Evolutionary conservation across 805 yeast species (phyloP).

Genomic region (Metschnikowia orientalis): DNA sequence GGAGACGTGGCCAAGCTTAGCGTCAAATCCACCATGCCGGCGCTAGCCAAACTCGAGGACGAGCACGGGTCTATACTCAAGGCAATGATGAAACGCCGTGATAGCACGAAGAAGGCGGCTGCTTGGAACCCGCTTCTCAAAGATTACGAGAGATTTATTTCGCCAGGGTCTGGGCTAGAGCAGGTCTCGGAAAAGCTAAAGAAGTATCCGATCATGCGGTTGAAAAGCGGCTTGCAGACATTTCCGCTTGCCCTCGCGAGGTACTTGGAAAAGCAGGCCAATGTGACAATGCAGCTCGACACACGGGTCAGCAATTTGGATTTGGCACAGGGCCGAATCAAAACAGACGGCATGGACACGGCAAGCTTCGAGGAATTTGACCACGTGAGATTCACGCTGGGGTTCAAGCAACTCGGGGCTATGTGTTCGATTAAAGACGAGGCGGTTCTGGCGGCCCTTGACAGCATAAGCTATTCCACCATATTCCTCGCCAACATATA

Average conservation of each 20-base stretch:
- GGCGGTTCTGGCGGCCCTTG: slow-evolving; percentile 13
- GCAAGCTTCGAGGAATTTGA: slow-evolving; percentile 30
- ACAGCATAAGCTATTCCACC: slow-evolving; percentile 36
- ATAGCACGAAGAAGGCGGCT: slow-evolving; percentile 8
- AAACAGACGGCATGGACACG: background rate
- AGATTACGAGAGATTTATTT: slow-evolving; percentile 37
- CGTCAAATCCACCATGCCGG: slow-evolving; percentile 55
- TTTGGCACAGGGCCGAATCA: slow-evolving; percentile 14
- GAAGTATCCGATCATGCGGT: slow-evolving; percentile 57
- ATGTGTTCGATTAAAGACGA: slow-evolving; percentile 16
- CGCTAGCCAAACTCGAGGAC: slow-evolving; percentile 53
- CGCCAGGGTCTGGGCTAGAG: slow-evolving; percentile 37
- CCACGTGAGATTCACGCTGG: slow-evolving; percentile 58
- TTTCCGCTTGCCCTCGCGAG: slow-evolving; percentile 44
- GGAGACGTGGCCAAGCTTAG: slow-evolving; percentile 63
- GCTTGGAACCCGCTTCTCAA: slow-evolving; percentile 19
- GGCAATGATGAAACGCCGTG: slow-evolving; percentile 36
- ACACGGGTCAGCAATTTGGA: slow-evolving; percentile 22
- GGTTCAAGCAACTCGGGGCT: slow-evolving; percentile 37
- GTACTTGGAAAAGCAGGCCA: slow-evolving; percentile 33
- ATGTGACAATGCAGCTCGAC: slow-evolving; percentile 38
- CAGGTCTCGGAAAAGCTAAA: slow-evolving; percentile 37
- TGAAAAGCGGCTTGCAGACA: slow-evolving; percentile 53
- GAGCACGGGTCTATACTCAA: slow-evolving; percentile 55
- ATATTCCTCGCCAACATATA: slow-evolving; percentile 69